Conservation (phyloP, 495 filamentous ascomycete genomes). For the Baudoinia panamericana region DNA sequence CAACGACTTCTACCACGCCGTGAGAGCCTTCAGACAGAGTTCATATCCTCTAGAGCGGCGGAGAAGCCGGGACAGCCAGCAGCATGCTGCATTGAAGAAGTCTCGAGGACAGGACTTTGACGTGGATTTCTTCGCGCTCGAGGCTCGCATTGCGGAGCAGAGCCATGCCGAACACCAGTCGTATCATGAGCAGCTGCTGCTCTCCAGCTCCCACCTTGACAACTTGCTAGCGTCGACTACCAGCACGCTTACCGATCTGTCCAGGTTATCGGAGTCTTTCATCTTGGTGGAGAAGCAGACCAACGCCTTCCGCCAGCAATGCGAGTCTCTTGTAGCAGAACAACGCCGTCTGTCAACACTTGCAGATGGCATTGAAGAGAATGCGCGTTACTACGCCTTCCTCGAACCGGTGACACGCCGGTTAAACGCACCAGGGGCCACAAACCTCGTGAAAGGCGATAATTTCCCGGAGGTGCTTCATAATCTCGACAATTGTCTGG, state of each 20-base stretch:
- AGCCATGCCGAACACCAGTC: slow-evolving; percentile 74
- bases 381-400: slow-evolving; percentile 82
- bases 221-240: slow-evolving; percentile 64
- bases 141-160: slow-evolving; percentile 56
- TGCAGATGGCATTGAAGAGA: slow-evolving; percentile 67
- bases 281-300: slow-evolving; percentile 78
- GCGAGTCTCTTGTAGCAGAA: slow-evolving; percentile 68
- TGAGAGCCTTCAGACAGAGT: slow-evolving; percentile 41
- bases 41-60: slow-evolving; percentile 32
- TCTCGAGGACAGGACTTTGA: slow-evolving; percentile 46
- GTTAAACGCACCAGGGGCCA: slow-evolving; percentile 82
- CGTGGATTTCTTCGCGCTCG: slow-evolving; percentile 48
- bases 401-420: slow-evolving; percentile 79
- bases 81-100: slow-evolving; percentile 13
- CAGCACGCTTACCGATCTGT: slow-evolving; percentile 57
- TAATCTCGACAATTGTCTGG: slow-evolving; percentile 76
- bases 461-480: slow-evolving; percentile 75
- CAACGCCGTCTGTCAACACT: slow-evolving; percentile 63
- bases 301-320: slow-evolving; percentile 77
- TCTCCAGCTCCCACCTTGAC: slow-evolving; percentile 68
- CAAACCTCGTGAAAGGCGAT: slow-evolving; percentile 63
- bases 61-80: slow-evolving; percentile 28
- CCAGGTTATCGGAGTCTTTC: slow-evolving; percentile 69
- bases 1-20: slow-evolving; percentile 56
- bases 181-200: slow-evolving; percentile 64